These are phyloP conservation scores for Pichia kluyveri DNA, from an alignment of 805 yeast genomes.

Conservation along the genomic window DNA sequence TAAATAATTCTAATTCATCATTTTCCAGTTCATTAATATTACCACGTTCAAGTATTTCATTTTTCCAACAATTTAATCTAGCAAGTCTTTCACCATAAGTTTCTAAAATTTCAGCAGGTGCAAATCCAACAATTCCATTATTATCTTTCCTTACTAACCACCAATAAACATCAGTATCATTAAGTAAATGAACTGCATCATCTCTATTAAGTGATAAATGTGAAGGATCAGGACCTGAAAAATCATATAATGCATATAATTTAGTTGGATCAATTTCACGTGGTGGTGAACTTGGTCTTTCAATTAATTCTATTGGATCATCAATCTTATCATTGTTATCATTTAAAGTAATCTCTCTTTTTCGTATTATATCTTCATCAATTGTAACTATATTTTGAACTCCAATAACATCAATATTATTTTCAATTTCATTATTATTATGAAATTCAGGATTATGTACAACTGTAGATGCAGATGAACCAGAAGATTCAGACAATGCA, in stretches of 20 bases:
- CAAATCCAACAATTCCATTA: slow-evolving; percentile 62
- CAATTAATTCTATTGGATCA: slow-evolving; percentile 1
- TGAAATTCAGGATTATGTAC: slow-evolving; percentile 11
- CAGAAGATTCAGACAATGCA: slow-evolving; percentile 16
- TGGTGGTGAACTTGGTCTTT: slow-evolving; percentile 62
- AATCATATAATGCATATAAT: slow-evolving; percentile 79
- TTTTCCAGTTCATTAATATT: slow-evolving; percentile 12
- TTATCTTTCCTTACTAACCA: slow-evolving; percentile 64
- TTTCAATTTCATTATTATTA: background rate
- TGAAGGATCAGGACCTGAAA: slow-evolving; percentile 86
- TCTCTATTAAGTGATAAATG: slow-evolving; percentile 76
- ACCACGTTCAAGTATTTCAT: slow-evolving; percentile 55
- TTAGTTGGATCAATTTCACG: slow-evolving; percentile 74
- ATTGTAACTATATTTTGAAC: background rate
- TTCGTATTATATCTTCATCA: background rate
- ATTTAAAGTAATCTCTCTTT: background rate
- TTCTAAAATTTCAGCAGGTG: slow-evolving; percentile 93
- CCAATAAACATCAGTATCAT: slow-evolving; percentile 93
- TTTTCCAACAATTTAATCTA: slow-evolving; percentile 83
- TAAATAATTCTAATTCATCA: slow-evolving; percentile 20
- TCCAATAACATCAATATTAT: slow-evolving; percentile 5
- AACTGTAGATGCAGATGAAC: slow-evolving; percentile 24
- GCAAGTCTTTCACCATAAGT: slow-evolving; percentile 89
- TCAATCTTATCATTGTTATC: background rate
- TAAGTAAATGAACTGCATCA: slow-evolving; percentile 72